A percentile compares a stretch with the other conserved stretches of the same genome.
Conservation (phyloP, 1,139 yeast genomes). For the Saccharomyces hybrid region DNA sequence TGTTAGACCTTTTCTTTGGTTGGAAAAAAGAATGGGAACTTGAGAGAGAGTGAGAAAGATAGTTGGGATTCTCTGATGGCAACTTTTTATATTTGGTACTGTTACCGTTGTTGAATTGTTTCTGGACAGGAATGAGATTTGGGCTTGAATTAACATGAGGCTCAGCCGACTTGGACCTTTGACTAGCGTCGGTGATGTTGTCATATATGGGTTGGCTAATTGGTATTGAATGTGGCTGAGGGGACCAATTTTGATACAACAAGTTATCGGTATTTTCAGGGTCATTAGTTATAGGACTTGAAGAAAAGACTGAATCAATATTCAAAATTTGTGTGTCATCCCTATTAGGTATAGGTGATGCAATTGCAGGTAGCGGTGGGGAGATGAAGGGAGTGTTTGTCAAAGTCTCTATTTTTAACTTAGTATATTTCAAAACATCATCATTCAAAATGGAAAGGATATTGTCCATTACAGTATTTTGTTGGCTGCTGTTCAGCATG, state of each 20-base stretch:
- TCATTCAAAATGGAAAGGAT: slow-evolving; percentile 43
- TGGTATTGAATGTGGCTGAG: slow-evolving; percentile 20
- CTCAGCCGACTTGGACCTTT: slow-evolving; percentile 39
- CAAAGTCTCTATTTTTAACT: slow-evolving; percentile 33
- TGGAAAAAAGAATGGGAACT: not conserved
- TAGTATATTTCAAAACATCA: slow-evolving; percentile 42
- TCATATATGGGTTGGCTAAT: slow-evolving; percentile 20
- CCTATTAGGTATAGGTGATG: slow-evolving; percentile 11
- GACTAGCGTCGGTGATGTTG: slow-evolving; percentile 20
- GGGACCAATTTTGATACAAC: slow-evolving; percentile 26
- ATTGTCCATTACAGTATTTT: slow-evolving; percentile 51
- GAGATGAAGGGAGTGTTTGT: slow-evolving; percentile 21
- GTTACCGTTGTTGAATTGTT: slow-evolving; percentile 6
- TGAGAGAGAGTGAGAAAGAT: not conserved
- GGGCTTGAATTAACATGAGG: slow-evolving; percentile 19
- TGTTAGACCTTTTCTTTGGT: slow-evolving; percentile 4
- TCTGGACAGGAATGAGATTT: slow-evolving; percentile 16
- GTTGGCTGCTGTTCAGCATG: slow-evolving; percentile 48
- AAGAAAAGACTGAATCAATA: slow-evolving; percentile 15
- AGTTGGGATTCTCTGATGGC: not conserved
- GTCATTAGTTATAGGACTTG: slow-evolving; percentile 6
- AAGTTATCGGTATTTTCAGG: slow-evolving; percentile 5
- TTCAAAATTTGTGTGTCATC: slow-evolving; percentile 6
- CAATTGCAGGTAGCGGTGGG: slow-evolving; percentile 2
- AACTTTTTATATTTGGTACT: slow-evolving; percentile 1